These are phyloP conservation scores for Zymoseptoria tritici DNA, from an alignment of 2,329 filamentous ascomycete species.

Conservation along the genomic window DNA sequence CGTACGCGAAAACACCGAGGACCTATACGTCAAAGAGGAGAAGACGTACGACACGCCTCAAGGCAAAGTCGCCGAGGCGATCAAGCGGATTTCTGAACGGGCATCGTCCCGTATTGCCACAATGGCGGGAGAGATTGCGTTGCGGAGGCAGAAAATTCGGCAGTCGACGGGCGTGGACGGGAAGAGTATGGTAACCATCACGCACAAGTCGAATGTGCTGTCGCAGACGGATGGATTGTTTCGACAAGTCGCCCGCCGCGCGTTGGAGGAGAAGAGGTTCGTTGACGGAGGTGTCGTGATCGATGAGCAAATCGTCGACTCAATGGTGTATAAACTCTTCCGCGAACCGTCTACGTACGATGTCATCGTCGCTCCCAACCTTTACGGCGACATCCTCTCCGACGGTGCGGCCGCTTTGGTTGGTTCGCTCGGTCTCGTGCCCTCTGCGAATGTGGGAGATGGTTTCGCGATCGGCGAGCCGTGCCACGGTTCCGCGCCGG, in stretches of 20 bases:
- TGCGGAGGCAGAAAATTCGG: constrained; percentile 75
- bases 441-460: constrained; percentile 90
- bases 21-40: constrained; percentile 97
- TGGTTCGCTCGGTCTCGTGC: constrained; percentile 84
- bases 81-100: constrained; percentile 89
- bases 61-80: constrained; percentile 84
- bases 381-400: constrained; percentile 94
- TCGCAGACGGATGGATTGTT: constrained; percentile 96
- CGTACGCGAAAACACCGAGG: constrained; percentile 97
- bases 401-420: constrained; percentile 93
- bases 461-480: constrained; percentile 95
- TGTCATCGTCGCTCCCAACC: constrained; percentile 93
- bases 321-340: constrained; percentile 99
- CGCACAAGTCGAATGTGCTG: constrained; percentile 96
- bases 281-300: constrained; percentile 50
- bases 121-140: constrained; percentile 91
- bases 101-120: constrained; percentile 79
- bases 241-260: constrained; percentile 67
- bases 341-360: constrained; percentile 92
- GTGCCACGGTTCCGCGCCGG: constrained; percentile 91
- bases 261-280: constrained; percentile 62
- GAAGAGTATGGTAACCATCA: constrained; percentile 79
- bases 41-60: constrained; percentile 67
- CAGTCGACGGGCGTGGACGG: constrained; percentile 51
- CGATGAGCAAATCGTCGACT: constrained; percentile 98